Conservation (phyloP, 2,329 filamentous ascomycete species). For the Sporothrix globosa region DNA sequence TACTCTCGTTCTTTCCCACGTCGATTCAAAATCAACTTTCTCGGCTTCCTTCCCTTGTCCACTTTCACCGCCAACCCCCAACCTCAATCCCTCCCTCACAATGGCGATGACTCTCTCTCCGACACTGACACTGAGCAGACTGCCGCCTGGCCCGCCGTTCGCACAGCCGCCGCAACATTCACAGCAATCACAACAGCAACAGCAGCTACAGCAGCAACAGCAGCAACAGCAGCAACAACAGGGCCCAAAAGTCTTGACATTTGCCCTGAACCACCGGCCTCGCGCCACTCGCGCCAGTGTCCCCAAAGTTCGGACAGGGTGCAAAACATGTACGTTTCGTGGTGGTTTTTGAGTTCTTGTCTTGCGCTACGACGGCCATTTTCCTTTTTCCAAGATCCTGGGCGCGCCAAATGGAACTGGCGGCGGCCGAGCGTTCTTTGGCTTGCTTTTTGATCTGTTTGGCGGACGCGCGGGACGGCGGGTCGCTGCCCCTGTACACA, state of each 20-base stretch:
- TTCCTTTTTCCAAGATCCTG: too few species aligned
- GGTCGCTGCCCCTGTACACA: not conserved
- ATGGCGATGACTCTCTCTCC: slow-evolving; percentile 1
- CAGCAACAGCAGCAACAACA: not conserved
- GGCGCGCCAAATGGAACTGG: too few species aligned
- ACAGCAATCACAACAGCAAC: too few species aligned
- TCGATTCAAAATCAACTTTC: not conserved
- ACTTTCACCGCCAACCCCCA: not conserved
- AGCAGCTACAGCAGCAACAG: too few species aligned
- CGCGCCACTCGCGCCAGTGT: slow-evolving; percentile 42
- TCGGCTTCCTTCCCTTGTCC: too few species aligned
- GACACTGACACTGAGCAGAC: slow-evolving; percentile 5
- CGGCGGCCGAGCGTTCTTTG: too few species aligned
- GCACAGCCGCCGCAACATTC: not conserved
- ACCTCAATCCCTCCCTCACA: not conserved
- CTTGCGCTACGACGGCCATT: not conserved
- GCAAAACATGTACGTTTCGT: slow-evolving; percentile 40
- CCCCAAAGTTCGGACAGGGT: slow-evolving; percentile 39
- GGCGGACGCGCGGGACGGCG: not conserved
- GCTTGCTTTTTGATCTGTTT: not conserved
- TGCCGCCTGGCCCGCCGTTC: not conserved
- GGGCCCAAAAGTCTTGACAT: slow-evolving; percentile 40
- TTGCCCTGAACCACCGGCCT: slow-evolving; percentile 41
- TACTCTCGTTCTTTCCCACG: not conserved
- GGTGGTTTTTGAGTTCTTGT: too few species aligned